Evolutionary conservation across 805 yeast genomes (phyloP), one percentile per base, ranked within the genome.

Genomic region (Myxozyma neotropica): DNA sequence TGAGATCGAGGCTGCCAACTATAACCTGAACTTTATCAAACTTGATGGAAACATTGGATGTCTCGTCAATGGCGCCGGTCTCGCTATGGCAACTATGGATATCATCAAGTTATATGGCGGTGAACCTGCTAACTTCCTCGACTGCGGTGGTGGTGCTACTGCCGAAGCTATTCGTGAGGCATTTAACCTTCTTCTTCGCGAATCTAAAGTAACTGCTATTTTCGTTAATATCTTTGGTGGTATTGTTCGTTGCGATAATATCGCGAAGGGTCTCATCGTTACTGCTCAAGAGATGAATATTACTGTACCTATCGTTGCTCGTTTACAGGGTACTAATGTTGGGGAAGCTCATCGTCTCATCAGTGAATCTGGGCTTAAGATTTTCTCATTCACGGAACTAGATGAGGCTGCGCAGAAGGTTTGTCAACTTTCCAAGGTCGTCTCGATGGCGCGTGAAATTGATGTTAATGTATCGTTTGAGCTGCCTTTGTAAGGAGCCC

Each of bases 21-120:
- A 84, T 72, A 94, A 91, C 71, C 84, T 94, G 73, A 94, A 94
- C 81, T 94, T 93, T 77, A 95, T 94, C 81, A 94, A 94, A 81
- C 86, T 94, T 74, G 95, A 93, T 74, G 99, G 99, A 78, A 89
- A 91, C 83, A 93, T 94, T 73, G 99, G 99, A 71, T 93, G 97
- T 81, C 82, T 94, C 65, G 99, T 94, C 75, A 94, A 94, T 78
- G 99, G 99, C 81, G 99, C 99, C 60, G 99, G 99, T 77, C 84
- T 94, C 75, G 99, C 99, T 72, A 94, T 94, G 99, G 99, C 99
- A 70, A 94, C 99, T 68, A 92, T 94, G 97, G 99, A 94, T 78
- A 95, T 95, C 75, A 90, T 94, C 81, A 91, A 94, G 81, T 84
- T 94, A 71, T 89, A 91, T 80, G 97, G 98, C 72, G 99, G 99